Base-by-base conservation (phyloP, 495 filamentous ascomycete species). In the Bombardia bombarda region DNA sequence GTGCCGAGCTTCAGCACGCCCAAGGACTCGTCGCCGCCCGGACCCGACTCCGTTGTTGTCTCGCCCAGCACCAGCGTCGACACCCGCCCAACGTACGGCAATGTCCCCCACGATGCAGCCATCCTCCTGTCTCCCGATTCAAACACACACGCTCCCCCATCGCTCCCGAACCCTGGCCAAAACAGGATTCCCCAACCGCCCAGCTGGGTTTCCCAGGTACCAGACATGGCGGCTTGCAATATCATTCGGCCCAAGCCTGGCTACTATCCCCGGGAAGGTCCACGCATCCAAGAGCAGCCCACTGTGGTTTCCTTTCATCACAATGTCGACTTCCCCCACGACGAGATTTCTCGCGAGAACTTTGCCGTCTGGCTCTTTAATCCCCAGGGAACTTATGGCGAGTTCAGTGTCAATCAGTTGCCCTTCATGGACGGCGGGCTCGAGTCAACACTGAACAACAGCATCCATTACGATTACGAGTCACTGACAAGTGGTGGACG, bases 1-100 rank as follows among this genome's bases (percentile, higher is more conserved):
- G 84, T 88, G 50, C 87, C 93, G 50, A 78, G 78, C 45, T 83
- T 83, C 60, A 67, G 77, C 50, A 65, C 77, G 39, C 64, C 57
- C 28, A 63, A 75, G 49, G 60, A 69, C 44, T 42, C 40, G 40
- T 47, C 56, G 9, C 45, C 58, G 16, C 43, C 51, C 5, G 42
- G 41, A 16, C 31, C 49, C 33, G 47, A 31, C 42, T 46, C 34
- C 38, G 50, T 24, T 40, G 55, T 52, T 26, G 47, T 55, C 30
- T 61, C 57, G 38, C 50, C 56, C 2, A 61, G 50, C 42, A 44
- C 44, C 43, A 50, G 47, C 50, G 57, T 48, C 43, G 64, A 52
- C 50, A 47, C 52, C 26, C 60, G 57, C 36, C 60, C 62, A 13
- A 52, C 56, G 49, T 68, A 58, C 41, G 50, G 52, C 24, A 64